A percentile compares a stretch with the other conserved stretches of the same genome.
Evolutionary conservation across 2,329 filamentous ascomycete species (phyloP).

Genomic region (Aspergillus transmontanensis): DNA sequence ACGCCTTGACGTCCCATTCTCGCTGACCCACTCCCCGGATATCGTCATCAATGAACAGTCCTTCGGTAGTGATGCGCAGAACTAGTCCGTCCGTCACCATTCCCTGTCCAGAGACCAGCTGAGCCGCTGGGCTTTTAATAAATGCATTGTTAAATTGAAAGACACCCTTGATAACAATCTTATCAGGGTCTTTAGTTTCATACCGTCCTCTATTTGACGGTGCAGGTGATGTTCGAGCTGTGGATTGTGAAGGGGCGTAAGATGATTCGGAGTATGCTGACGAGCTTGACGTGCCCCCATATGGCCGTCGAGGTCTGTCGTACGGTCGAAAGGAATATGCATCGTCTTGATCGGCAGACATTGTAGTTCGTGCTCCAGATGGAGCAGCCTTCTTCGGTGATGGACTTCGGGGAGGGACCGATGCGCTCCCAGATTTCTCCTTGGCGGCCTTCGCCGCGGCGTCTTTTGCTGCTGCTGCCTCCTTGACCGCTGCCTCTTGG

Average conservation of each 20-base stretch:
- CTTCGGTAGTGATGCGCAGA: conserved; percentile 88
- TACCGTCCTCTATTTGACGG: conserved; percentile 78
- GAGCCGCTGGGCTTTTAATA: conserved; percentile 83
- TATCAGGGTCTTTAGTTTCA: conserved; percentile 86
- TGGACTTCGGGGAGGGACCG: conserved; percentile 36
- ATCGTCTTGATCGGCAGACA: conserved; percentile 59
- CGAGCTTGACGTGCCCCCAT: conserved; percentile 64
- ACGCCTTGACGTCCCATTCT: conserved; percentile 98
- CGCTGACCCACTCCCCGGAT: conserved; percentile 87
- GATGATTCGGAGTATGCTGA: conserved; percentile 81
- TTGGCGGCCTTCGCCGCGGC: conserved; percentile 30
- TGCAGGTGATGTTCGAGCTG: conserved; percentile 79
- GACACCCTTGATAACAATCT: conserved; percentile 92
- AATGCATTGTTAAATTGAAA: conserved; percentile 91
- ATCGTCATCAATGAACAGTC: conserved; percentile 96
- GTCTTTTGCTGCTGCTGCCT: conserved; percentile 26
- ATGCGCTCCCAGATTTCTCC: conserved; percentile 30
- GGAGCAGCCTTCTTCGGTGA: conserved; percentile 44
- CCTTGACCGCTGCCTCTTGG: conserved; percentile 30
- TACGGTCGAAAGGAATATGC: conserved; percentile 76
- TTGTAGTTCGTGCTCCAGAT: conserved; percentile 27
- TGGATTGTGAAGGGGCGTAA: conserved; percentile 82
- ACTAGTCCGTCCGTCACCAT: conserved; percentile 90
- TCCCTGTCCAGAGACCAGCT: conserved; percentile 81
- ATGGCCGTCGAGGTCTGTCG: conserved; percentile 65